Conservation (phyloP, 495 filamentous ascomycete genomes). For the Penicillium lividum region DNA sequence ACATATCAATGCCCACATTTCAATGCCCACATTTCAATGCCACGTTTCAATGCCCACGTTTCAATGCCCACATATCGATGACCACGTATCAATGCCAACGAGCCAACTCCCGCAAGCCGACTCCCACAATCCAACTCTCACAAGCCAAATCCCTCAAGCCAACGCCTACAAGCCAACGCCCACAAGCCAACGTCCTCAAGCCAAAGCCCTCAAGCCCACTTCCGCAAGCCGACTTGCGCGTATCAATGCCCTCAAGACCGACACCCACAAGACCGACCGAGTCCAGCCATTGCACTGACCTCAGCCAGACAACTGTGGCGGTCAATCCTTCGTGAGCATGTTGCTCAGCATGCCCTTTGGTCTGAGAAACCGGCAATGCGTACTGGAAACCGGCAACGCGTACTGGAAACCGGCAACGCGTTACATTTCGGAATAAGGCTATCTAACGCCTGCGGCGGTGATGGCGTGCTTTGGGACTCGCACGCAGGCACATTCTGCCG, state of each 20-base stretch:
- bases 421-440: background rate
- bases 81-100: background rate
- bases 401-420: background rate
- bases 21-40: too few relatives aligned
- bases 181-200: too few relatives aligned
- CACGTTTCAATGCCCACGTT: background rate
- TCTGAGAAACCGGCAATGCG: background rate
- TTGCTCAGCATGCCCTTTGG: background rate
- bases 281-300: background rate
- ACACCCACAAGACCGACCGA: background rate
- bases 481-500: conserved; percentile 1
- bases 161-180: too few relatives aligned
- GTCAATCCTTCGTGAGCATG: background rate
- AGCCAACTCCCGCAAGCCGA: background rate
- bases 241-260: background rate
- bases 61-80: too few relatives aligned
- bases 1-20: too few relatives aligned
- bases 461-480: background rate
- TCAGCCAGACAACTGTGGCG: background rate
- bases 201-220: too few relatives aligned
- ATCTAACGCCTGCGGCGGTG: background rate
- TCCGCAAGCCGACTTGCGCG: too few relatives aligned
- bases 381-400: background rate
- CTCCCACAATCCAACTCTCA: background rate
- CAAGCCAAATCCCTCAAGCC: background rate